Percentiles rank a stretch among this genome's conserved stretches.
Conservation (phyloP, 176 grass and related monocot genomes). For the Puccinellia tenuiflora region DNA sequence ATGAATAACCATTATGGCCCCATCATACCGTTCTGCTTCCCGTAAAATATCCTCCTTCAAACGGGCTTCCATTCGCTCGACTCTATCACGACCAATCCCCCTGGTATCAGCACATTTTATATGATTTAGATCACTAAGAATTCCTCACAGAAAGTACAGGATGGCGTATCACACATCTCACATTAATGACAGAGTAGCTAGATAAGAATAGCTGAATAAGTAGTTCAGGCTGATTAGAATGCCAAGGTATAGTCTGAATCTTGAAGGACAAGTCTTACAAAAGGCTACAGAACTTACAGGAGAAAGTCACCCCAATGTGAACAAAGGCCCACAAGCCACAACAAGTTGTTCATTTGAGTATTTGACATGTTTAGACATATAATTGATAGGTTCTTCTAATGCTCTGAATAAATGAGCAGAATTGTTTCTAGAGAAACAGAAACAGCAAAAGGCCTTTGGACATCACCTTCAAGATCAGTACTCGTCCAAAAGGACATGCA, state of each 20-base stretch:
- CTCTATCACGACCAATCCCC: constrained; percentile 89
- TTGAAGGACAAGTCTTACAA: not conserved
- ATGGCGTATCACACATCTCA: not conserved
- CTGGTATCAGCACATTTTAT: constrained; percentile 31
- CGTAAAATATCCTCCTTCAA: constrained; percentile 94
- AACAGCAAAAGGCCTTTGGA: not conserved
- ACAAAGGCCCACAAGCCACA: not conserved
- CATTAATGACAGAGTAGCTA: not conserved
- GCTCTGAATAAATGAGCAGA: constrained; percentile 13
- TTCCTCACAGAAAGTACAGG: not conserved
- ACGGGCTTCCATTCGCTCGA: constrained; percentile 96
- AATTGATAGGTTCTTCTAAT: constrained; percentile 7
- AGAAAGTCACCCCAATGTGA: not conserved
- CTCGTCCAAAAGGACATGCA: not conserved
- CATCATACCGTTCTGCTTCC: constrained; percentile 67
- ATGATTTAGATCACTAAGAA: constrained; percentile 18
- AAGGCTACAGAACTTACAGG: not conserved
- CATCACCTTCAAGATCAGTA: constrained; percentile 9
- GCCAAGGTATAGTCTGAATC: not conserved
- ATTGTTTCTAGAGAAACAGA: not conserved
- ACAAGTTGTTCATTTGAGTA: not conserved
- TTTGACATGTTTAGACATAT: constrained; percentile 12
- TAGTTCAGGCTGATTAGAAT: not conserved
- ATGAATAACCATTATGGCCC: constrained; percentile 93
- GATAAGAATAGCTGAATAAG: not conserved